Conservation (phyloP, 805 yeast species). For the Diddensiella santjacobensis region DNA sequence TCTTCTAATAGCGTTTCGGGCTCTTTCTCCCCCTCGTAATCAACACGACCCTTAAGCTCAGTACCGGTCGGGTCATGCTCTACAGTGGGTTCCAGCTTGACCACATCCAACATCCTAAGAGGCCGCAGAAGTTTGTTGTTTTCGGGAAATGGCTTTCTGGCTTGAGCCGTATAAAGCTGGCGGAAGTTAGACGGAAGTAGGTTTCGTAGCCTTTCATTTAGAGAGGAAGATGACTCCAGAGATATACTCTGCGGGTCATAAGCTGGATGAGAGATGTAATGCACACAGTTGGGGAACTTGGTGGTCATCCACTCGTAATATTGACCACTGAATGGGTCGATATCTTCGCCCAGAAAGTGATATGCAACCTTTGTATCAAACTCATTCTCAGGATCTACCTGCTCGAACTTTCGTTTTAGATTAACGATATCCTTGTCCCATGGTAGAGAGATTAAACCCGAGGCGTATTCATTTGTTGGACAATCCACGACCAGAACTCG, state of each 20-base stretch:
- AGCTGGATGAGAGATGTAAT: constrained; percentile 68
- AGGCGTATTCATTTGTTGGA: constrained; percentile 51
- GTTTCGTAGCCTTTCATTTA: constrained; percentile 26
- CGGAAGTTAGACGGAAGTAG: constrained; percentile 32
- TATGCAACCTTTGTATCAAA: constrained; percentile 50
- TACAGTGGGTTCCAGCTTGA: constrained; percentile 6
- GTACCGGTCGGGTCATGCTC: neutral
- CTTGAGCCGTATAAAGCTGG: constrained; percentile 16
- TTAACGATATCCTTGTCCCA: constrained; percentile 11
- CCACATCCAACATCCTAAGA: constrained; percentile 5
- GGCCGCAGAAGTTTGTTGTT: neutral
- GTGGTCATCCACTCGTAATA: constrained; percentile 43
- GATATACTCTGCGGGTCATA: constrained; percentile 60
- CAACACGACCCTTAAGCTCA: neutral
- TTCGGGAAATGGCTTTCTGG: constrained; percentile 17
- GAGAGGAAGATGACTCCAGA: constrained; percentile 50
- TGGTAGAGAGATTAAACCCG: constrained; percentile 1
- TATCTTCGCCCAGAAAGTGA: constrained; percentile 67
- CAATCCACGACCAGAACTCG: constrained; percentile 69
- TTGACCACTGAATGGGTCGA: constrained; percentile 44
- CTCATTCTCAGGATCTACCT: neutral
- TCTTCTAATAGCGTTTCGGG: constrained; percentile 15
- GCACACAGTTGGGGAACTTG: constrained; percentile 50
- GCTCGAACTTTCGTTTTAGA: constrained; percentile 3
- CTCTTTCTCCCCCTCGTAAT: neutral